Percentiles rank a stretch among this genome's conserved stretches.
Conservation (phyloP, 2,329 filamentous ascomycete species). For the Drechslerella dactyloides region DNA sequence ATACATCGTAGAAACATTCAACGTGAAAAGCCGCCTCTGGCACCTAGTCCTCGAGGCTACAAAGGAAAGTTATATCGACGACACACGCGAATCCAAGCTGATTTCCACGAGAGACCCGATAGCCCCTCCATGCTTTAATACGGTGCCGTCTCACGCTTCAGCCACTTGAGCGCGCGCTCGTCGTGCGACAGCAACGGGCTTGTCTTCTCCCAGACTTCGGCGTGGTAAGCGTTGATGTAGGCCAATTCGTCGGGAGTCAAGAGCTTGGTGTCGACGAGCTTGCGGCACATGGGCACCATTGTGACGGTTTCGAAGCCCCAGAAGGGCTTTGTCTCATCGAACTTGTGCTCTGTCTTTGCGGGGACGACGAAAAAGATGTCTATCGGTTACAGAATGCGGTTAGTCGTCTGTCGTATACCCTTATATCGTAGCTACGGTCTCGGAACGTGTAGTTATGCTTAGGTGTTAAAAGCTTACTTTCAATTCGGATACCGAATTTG, state of each 20-base stretch:
- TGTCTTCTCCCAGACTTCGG: conserved; percentile 81
- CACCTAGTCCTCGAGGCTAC: no score
- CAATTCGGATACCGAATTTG: conserved; percentile 90
- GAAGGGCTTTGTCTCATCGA: conserved; percentile 85
- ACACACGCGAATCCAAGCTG: no score
- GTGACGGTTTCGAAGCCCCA: conserved; percentile 96
- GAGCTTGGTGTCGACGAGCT: conserved; percentile 76
- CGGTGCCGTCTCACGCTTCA: conserved; percentile 82
- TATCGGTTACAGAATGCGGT: conserved; percentile 52
- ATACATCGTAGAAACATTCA: no score
- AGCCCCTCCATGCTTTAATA: conserved; percentile 5
- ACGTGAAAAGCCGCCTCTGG: no score
- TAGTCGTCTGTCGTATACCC: no score
- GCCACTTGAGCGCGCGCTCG: conserved; percentile 74
- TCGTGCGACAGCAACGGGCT: conserved; percentile 76
- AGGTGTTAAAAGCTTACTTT: no score
- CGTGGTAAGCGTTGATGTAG: conserved; percentile 88
- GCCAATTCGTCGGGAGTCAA: conserved; percentile 76
- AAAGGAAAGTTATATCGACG: no score
- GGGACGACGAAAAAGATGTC: conserved; percentile 88
- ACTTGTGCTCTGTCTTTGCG: conserved; percentile 82
- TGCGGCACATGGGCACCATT: conserved; percentile 92
- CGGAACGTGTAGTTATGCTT: no score
- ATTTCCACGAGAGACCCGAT: neutral
- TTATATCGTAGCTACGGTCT: no score